Conservation (phyloP, 805 yeast genomes). For the Tetrapisispora pingtungensis region DNA sequence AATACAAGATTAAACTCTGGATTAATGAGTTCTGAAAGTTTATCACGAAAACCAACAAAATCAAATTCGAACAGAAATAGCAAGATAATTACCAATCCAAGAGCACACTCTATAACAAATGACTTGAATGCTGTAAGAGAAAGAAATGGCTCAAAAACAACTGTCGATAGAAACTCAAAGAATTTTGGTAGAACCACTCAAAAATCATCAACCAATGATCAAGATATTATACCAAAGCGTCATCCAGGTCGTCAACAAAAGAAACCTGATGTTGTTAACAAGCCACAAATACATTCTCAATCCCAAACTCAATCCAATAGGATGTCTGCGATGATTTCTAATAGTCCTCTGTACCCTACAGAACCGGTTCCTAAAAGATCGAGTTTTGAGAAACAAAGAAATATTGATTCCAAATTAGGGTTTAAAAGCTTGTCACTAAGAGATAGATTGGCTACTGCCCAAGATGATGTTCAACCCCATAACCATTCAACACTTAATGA, state of each 20-base stretch:
- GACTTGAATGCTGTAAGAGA: background rate
- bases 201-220: background rate
- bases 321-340: background rate
- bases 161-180: background rate
- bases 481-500: conserved; percentile 9
- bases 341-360: conserved; percentile 26
- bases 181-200: background rate
- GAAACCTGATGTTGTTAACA: background rate
- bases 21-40: conserved; percentile 1
- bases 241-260: background rate
- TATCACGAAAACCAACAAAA: conserved; percentile 4
- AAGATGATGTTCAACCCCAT: conserved; percentile 12
- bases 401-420: conserved; percentile 27
- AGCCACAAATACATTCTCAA: background rate
- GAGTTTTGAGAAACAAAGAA: conserved; percentile 44
- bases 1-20: conserved; percentile 62
- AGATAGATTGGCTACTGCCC: conserved; percentile 17
- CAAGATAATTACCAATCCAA: conserved; percentile 11
- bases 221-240: background rate
- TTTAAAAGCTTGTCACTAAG: conserved; percentile 31
- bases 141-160: background rate
- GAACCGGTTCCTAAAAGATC: conserved; percentile 37
- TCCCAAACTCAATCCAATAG: background rate
- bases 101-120: background rate
- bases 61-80: conserved; percentile 14